phyloP scores from a whole-genome alignment of 73 alveolate species.

The Paramecium biaurelia region DNA sequence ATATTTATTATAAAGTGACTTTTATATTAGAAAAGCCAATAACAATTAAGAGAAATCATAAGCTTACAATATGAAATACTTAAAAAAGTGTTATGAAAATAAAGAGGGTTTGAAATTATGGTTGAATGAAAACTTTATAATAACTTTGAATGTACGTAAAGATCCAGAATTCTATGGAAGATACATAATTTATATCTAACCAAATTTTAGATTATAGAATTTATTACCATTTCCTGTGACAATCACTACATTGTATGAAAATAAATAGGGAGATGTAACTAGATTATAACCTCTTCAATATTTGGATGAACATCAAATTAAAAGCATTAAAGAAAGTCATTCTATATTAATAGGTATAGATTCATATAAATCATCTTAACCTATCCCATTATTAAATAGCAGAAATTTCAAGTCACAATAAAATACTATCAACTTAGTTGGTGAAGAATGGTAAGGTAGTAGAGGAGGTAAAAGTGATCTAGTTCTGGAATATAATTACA shows the following conservation, averaged over 20 bases:
- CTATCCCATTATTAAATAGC: neutral
- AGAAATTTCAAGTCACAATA: neutral
- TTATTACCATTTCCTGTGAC: neutral
- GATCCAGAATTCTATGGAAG: conserved; percentile 12
- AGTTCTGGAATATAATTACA: neutral
- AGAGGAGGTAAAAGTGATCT: neutral
- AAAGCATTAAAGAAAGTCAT: neutral
- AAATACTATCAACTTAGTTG: neutral
- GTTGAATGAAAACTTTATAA: neutral
- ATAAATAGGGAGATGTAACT: neutral
- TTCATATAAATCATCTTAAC: neutral
- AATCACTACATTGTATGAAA: neutral
- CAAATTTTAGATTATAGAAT: neutral
- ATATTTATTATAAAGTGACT: neutral
- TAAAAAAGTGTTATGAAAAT: neutral
- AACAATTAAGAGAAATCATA: neutral
- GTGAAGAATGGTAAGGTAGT: conserved; percentile 24
- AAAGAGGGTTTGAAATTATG: neutral
- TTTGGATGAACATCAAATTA: neutral
- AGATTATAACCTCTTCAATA: neutral
- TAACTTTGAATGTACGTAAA: neutral
- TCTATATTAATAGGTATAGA: neutral
- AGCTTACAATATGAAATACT: neutral
- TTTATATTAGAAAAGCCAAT: neutral
- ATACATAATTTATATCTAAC: neutral